A percentile compares a stretch with the other conserved stretches of the same genome.
phyloP scores from a whole-genome alignment of 1,139 yeast species.

The Wickerhamomyces sp. region DNA sequence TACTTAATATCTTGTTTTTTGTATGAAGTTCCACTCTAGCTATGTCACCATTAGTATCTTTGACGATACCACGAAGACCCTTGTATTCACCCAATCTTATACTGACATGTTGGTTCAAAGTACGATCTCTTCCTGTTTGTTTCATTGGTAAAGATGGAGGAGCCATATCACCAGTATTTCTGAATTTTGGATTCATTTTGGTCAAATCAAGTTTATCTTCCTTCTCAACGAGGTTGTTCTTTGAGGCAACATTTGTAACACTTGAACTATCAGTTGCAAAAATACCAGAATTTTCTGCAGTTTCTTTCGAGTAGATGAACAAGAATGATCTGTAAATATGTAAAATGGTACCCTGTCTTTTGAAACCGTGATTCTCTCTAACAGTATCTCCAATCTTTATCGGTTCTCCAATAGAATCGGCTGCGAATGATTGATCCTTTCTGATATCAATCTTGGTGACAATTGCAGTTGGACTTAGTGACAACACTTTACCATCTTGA shows the following conservation, averaged over 20 bases:
- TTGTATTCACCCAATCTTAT: constrained; percentile 87
- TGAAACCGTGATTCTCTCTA: constrained; percentile 72
- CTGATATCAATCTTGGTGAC: constrained; percentile 62
- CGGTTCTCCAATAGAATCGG: constrained; percentile 82
- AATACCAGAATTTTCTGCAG: constrained; percentile 85
- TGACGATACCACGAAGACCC: constrained; percentile 90
- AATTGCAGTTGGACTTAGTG: constrained; percentile 74
- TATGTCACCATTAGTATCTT: constrained; percentile 84
- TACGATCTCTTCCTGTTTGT: constrained; percentile 67
- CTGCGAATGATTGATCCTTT: constrained; percentile 74
- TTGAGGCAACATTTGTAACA: constrained; percentile 80
- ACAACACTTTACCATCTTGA: constrained; percentile 73
- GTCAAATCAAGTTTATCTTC: constrained; percentile 45
- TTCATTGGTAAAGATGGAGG: constrained; percentile 41
- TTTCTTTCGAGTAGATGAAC: constrained; percentile 74
- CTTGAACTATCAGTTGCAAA: constrained; percentile 75
- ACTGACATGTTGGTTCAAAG: constrained; percentile 78
- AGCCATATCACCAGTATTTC: constrained; percentile 43
- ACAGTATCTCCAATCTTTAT: constrained; percentile 89
- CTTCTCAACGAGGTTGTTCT: constrained; percentile 37
- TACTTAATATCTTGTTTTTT: constrained; percentile 81
- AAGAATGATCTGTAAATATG: constrained; percentile 79
- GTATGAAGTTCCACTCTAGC: constrained; percentile 95
- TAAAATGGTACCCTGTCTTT: constrained; percentile 80
- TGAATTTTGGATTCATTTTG: constrained; percentile 82